Conservation (phyloP, 495 filamentous ascomycete species). For the Patellaria atrata region DNA sequence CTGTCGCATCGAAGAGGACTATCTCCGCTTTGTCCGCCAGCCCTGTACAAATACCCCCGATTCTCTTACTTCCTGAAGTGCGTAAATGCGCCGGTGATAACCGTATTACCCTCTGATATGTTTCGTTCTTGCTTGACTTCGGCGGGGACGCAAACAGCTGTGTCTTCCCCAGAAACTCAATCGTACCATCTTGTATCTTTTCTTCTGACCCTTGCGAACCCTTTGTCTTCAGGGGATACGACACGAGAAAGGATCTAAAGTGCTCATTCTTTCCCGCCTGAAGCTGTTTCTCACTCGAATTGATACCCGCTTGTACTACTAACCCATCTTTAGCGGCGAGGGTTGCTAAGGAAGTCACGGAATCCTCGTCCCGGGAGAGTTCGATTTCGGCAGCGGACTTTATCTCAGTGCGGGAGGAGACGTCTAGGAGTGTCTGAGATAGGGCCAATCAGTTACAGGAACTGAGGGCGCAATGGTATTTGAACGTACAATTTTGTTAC, state of each 20-base stretch:
- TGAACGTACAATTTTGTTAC: slow-evolving; percentile 69
- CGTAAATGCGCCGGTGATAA: slow-evolving; percentile 47
- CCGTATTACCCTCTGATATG: slow-evolving; percentile 66
- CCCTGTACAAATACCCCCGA: slow-evolving; percentile 64
- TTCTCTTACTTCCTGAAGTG: slow-evolving; percentile 31
- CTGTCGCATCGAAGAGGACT: slow-evolving; percentile 58
- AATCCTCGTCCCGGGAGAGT: slow-evolving; percentile 80
- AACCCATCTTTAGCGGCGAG: slow-evolving; percentile 36
- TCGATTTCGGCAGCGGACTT: slow-evolving; percentile 57
- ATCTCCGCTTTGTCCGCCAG: slow-evolving; percentile 60
- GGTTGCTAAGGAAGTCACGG: slow-evolving; percentile 65
- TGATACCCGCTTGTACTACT: slow-evolving; percentile 64
- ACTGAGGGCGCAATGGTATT: neutral
- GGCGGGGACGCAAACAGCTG: slow-evolving; percentile 48
- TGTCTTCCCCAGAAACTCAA: slow-evolving; percentile 24
- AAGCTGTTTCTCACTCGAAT: slow-evolving; percentile 58
- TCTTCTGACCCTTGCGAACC: slow-evolving; percentile 14
- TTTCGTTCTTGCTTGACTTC: slow-evolving; percentile 39
- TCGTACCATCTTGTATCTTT: slow-evolving; percentile 23
- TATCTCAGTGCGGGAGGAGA: slow-evolving; percentile 43
- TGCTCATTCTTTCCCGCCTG: slow-evolving; percentile 74
- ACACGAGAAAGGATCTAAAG: slow-evolving; percentile 62
- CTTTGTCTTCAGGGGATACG: slow-evolving; percentile 28
- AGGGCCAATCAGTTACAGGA: neutral
- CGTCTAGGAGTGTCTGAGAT: slow-evolving; percentile 53